Evolutionary conservation across 2,329 filamentous ascomycete genomes (phyloP).

Genomic region (Tolypocladium tundrense): DNA sequence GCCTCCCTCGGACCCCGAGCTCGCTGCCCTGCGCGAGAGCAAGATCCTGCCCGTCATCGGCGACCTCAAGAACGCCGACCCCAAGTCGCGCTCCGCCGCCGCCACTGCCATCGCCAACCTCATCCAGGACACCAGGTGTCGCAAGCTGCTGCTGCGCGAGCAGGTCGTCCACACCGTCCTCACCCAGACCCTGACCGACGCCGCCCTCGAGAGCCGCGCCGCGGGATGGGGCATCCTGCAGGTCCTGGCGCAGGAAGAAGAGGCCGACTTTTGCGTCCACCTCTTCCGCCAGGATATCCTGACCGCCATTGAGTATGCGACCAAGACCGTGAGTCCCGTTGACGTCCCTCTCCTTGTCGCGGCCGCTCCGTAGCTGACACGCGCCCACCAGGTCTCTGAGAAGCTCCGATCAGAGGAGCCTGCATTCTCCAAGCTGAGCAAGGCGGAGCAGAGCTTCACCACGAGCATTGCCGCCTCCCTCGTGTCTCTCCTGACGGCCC

Average conservation of each 20-base stretch:
- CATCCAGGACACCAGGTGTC: conserved; percentile 49
- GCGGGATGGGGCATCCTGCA: conserved; percentile 59
- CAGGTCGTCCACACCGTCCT: conserved; percentile 54
- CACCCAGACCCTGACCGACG: conserved; percentile 54
- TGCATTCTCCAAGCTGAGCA: conserved; percentile 36
- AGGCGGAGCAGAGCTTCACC: conserved; percentile 41
- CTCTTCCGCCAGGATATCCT: conserved; percentile 52
- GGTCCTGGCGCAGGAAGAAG: conserved; percentile 52
- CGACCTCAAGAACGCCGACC: conserved; percentile 48
- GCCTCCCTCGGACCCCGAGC: conserved; percentile 51
- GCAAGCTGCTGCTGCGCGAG: conserved; percentile 56
- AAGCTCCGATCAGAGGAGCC: conserved; percentile 30
- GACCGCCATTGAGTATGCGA: conserved; percentile 48
- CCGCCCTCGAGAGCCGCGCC: conserved; percentile 50
- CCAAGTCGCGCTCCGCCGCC: conserved; percentile 48
- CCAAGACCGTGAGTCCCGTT: conserved; percentile 34
- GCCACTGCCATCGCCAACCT: conserved; percentile 51
- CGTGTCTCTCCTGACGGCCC: conserved; percentile 38
- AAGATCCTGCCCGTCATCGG: conserved; percentile 54
- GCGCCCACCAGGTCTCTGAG: conserved; percentile 26
- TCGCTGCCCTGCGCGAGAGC: conserved; percentile 51
- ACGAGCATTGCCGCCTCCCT: conserved; percentile 46
- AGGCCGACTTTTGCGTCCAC: conserved; percentile 56
- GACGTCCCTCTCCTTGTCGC: background rate
- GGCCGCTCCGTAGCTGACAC: background rate